These are phyloP conservation scores for Mercurialis annua DNA, from an alignment of 345 rosid species.

Conservation along the genomic window DNA sequence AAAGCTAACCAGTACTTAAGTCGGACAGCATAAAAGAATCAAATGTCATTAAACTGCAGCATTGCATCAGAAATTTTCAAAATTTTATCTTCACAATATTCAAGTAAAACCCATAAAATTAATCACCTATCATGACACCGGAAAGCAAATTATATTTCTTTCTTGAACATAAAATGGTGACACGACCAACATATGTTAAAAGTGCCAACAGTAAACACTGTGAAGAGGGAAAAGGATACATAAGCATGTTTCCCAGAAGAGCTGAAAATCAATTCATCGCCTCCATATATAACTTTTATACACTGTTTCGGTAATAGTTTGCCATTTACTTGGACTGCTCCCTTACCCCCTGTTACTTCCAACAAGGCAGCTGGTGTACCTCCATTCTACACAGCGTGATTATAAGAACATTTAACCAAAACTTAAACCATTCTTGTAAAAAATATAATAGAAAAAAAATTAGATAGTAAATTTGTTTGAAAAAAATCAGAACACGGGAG, in stretches of 20 bases:
- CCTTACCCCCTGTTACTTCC: constrained; percentile 77
- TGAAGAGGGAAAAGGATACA: constrained; percentile 63
- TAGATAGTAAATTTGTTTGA: not conserved
- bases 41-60: not conserved
- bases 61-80: not conserved
- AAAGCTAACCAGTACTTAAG: constrained; percentile 11
- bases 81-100: not conserved
- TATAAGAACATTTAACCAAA: not conserved
- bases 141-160: not conserved
- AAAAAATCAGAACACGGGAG: not conserved
- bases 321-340: constrained; percentile 83
- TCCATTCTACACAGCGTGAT: constrained; percentile 42
- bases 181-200: not conserved
- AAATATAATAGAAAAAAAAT: not conserved
- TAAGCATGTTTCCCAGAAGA: constrained; percentile 75
- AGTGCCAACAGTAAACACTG: not conserved
- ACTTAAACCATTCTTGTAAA: not conserved
- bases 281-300: constrained; percentile 58
- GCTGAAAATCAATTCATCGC: constrained; percentile 87
- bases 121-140: constrained; percentile 1
- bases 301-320: constrained; percentile 47
- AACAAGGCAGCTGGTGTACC: constrained; percentile 59
- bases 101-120: constrained; percentile 10
- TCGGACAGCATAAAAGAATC: constrained; percentile 13
- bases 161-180: not conserved